These are phyloP conservation scores for Alternaria incomplexa DNA, from an alignment of 2,329 filamentous ascomycete genomes.

Conservation along the genomic window DNA sequence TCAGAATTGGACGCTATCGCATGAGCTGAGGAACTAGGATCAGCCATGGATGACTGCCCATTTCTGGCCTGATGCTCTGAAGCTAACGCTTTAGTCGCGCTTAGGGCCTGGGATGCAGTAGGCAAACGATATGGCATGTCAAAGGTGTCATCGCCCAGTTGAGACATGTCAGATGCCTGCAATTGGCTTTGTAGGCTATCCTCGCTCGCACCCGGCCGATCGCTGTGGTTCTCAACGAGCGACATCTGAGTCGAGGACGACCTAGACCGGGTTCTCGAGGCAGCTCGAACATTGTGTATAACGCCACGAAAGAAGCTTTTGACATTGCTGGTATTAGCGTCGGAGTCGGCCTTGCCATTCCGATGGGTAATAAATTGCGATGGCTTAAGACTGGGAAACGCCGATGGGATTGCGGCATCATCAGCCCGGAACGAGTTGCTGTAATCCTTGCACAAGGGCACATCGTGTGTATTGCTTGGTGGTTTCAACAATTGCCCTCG, in stretches of 20 bases:
- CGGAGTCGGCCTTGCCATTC: slow-evolving; percentile 3
- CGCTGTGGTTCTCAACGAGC: slow-evolving; percentile 8
- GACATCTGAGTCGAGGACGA: slow-evolving; percentile 20
- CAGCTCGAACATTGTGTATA: slow-evolving; percentile 28
- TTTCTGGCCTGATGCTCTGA: slow-evolving; percentile 17
- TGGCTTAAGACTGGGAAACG: background rate
- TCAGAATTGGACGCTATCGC: slow-evolving; percentile 1
- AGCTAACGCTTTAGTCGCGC: background rate
- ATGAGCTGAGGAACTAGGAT: slow-evolving; percentile 11
- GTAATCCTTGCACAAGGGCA: slow-evolving; percentile 6
- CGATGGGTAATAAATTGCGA: slow-evolving; percentile 9
- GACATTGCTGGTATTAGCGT: slow-evolving; percentile 15
- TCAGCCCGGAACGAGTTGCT: slow-evolving; percentile 5
- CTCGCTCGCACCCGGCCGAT: slow-evolving; percentile 7
- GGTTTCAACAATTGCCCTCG: slow-evolving; percentile 6
- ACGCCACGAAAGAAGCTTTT: slow-evolving; percentile 32
- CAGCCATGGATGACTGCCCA: slow-evolving; percentile 10
- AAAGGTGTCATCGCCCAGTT: background rate
- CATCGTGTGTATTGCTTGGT: background rate
- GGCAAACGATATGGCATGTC: background rate
- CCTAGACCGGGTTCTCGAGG: slow-evolving; percentile 26
- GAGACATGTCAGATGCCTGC: background rate
- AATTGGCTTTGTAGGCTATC: slow-evolving; percentile 4
- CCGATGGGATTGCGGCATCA: slow-evolving; percentile 16
- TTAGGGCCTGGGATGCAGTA: slow-evolving; percentile 1